phyloP scores from a whole-genome alignment of 257 asterid genomes.

The Salvia rosmarinus region DNA sequence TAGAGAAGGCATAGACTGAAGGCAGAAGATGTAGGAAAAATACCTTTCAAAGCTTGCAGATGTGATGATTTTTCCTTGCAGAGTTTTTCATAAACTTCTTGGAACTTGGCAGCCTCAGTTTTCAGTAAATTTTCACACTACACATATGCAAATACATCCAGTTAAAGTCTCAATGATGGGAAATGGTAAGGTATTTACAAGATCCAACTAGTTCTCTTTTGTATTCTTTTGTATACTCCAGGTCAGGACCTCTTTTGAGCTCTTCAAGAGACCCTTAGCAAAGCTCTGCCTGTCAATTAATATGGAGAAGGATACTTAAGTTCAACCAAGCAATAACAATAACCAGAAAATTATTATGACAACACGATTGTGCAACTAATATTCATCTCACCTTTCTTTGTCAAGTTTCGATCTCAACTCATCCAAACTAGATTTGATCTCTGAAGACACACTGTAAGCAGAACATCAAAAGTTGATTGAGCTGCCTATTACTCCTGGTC shows the following conservation, averaged over 20 bases:
- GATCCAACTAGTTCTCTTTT: conserved; percentile 27
- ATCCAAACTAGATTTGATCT: conserved; percentile 67
- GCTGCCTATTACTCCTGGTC: conserved; percentile 18
- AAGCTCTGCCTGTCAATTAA: conserved; percentile 72
- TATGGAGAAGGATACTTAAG: conserved; percentile 31
- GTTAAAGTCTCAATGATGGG: conserved; percentile 38
- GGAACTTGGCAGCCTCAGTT: conserved; percentile 72
- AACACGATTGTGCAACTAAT: conserved; percentile 9
- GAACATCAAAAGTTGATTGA: conserved; percentile 11
- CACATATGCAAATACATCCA: conserved; percentile 37
- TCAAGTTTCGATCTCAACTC: conserved; percentile 78
- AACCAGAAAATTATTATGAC: conserved; percentile 23
- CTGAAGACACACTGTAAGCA: conserved; percentile 72
- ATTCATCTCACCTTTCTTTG: conserved; percentile 80
- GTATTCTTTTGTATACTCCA: conserved; percentile 25
- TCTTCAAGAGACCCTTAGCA: conserved; percentile 78
- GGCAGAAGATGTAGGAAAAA: conserved; percentile 10
- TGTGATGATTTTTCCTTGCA: conserved; percentile 74
- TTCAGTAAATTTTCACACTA: conserved; percentile 85
- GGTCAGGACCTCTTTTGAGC: conserved; percentile 81
- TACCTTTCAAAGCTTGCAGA: conserved; percentile 79
- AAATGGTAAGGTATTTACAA: conserved; percentile 19
- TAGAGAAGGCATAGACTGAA: conserved; percentile 5
- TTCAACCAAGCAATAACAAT: conserved; percentile 9
- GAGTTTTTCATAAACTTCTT: conserved; percentile 63